These are phyloP conservation scores for Pleodorina starrii DNA, from an alignment of 139 green algal genomes.

Conservation along the genomic window DNA sequence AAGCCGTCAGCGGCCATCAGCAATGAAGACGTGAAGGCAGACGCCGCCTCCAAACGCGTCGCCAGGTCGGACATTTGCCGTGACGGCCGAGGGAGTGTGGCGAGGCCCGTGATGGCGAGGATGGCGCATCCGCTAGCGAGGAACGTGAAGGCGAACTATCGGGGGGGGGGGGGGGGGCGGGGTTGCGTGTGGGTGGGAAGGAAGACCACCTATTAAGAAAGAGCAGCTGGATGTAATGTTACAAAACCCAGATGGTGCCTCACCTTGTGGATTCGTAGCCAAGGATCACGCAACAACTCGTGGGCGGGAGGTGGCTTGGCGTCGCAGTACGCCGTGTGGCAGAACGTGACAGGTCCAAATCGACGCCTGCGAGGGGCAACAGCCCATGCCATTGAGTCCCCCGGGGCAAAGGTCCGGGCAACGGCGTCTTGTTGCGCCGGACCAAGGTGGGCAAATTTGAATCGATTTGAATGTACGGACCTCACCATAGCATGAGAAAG, in stretches of 20 bases:
- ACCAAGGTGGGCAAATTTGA: too few relatives aligned
- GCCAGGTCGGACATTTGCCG: background rate
- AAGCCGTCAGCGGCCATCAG: slow-evolving; percentile 7
- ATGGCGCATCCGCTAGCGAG: background rate
- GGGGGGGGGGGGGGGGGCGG: too few relatives aligned
- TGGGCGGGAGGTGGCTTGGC: background rate
- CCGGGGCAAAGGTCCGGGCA: too few relatives aligned
- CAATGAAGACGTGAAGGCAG: background rate
- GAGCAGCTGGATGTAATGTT: too few relatives aligned
- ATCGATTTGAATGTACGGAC: too few relatives aligned
- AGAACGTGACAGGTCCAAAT: background rate
- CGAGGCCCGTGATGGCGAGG: background rate
- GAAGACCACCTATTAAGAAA: too few relatives aligned
- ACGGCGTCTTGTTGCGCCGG: too few relatives aligned
- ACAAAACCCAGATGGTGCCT: too few relatives aligned
- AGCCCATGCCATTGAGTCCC: too few relatives aligned
- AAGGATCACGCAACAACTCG: slow-evolving; percentile 39
- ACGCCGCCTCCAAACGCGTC: background rate
- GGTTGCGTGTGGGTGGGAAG: too few relatives aligned
- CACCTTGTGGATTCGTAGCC: slow-evolving; percentile 33
- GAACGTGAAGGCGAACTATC: slow-evolving; percentile 19
- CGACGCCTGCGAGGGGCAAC: slow-evolving; percentile 5
- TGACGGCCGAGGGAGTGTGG: background rate
- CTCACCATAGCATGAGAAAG: slow-evolving; percentile 17
- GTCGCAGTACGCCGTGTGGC: background rate